Percentiles rank a stretch among this genome's conserved stretches.
Conservation (phyloP, 805 yeast genomes). For the Metschnikowia henanensis region DNA sequence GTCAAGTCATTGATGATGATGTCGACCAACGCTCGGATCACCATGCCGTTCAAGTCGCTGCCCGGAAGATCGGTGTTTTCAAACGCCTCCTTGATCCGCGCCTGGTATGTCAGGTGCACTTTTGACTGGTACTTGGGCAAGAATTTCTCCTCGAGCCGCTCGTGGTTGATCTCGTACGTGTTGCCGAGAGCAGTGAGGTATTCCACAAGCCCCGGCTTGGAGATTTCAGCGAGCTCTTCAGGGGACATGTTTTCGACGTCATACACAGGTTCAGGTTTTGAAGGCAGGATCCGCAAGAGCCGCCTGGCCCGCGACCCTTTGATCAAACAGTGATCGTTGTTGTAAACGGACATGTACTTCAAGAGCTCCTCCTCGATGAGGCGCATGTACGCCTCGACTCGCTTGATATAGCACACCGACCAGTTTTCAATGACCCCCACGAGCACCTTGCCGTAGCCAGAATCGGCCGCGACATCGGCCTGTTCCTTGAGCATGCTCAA, state of each 20-base stretch:
- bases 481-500: slow-evolving; percentile 87
- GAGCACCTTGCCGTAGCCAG: slow-evolving; percentile 77
- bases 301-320: slow-evolving; percentile 46
- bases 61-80: slow-evolving; percentile 54
- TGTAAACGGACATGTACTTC: slow-evolving; percentile 41
- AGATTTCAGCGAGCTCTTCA: slow-evolving; percentile 36
- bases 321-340: slow-evolving; percentile 36
- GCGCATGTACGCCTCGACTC: slow-evolving; percentile 64
- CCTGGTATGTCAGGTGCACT: slow-evolving; percentile 48
- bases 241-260: slow-evolving; percentile 42
- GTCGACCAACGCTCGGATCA: slow-evolving; percentile 65
- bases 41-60: slow-evolving; percentile 77
- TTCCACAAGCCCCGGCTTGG: slow-evolving; percentile 72
- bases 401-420: slow-evolving; percentile 53
- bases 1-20: slow-evolving; percentile 73
- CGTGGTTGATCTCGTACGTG: slow-evolving; percentile 78
- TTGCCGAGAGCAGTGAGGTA: slow-evolving; percentile 82
- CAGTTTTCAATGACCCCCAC: slow-evolving; percentile 78
- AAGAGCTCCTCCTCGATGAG: slow-evolving; percentile 48
- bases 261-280: slow-evolving; percentile 14
- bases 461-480: slow-evolving; percentile 82
- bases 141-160: slow-evolving; percentile 63
- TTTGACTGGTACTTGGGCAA: slow-evolving; percentile 60
- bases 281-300: slow-evolving; percentile 28
- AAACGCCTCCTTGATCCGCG: slow-evolving; percentile 35